Conservation (phyloP, 2,329 filamentous ascomycete genomes). For the Cyphellophora europaea region DNA sequence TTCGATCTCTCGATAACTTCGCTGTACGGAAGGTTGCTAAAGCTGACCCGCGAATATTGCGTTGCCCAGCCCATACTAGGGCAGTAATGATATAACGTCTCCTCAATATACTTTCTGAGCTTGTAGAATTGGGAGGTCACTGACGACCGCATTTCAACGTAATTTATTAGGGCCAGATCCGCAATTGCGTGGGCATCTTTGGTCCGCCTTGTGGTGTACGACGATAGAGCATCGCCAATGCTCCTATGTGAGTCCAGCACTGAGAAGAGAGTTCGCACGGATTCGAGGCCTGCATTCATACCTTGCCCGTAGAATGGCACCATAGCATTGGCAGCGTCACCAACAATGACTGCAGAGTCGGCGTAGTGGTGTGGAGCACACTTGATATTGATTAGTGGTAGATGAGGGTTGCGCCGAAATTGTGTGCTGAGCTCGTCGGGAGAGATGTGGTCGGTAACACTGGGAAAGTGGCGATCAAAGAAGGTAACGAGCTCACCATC, state of each 20-base stretch:
- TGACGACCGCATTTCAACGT: slow-evolving; percentile 83
- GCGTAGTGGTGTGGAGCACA: slow-evolving; percentile 78
- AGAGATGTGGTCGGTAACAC: slow-evolving; percentile 55
- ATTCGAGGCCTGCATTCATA: slow-evolving; percentile 94
- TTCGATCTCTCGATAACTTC: slow-evolving; percentile 65
- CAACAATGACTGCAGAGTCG: slow-evolving; percentile 71
- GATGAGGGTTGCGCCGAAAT: slow-evolving; percentile 74
- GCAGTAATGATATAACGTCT: slow-evolving; percentile 65
- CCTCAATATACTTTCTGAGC: slow-evolving; percentile 76
- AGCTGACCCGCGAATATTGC: slow-evolving; percentile 85
- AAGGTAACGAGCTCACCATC: slow-evolving; percentile 51
- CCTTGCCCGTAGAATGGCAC: slow-evolving; percentile 98
- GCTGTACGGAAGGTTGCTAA: slow-evolving; percentile 85
- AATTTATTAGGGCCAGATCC: slow-evolving; percentile 82
- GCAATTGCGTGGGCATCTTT: slow-evolving; percentile 84
- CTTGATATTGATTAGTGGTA: slow-evolving; percentile 89
- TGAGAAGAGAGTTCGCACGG: slow-evolving; percentile 79
- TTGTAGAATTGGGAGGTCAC: slow-evolving; percentile 71
- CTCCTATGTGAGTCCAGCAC: slow-evolving; percentile 54
- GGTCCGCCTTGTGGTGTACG: slow-evolving; percentile 66
- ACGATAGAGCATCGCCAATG: slow-evolving; percentile 49
- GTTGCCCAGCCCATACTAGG: slow-evolving; percentile 80
- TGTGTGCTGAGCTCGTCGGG: slow-evolving; percentile 60
- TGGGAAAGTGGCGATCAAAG: slow-evolving; percentile 79
- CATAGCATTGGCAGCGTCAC: slow-evolving; percentile 95